Evolutionary conservation across 1,284 basidiomycete genomes (phyloP).

Genomic region (Cryptococcus amylolentus): DNA sequence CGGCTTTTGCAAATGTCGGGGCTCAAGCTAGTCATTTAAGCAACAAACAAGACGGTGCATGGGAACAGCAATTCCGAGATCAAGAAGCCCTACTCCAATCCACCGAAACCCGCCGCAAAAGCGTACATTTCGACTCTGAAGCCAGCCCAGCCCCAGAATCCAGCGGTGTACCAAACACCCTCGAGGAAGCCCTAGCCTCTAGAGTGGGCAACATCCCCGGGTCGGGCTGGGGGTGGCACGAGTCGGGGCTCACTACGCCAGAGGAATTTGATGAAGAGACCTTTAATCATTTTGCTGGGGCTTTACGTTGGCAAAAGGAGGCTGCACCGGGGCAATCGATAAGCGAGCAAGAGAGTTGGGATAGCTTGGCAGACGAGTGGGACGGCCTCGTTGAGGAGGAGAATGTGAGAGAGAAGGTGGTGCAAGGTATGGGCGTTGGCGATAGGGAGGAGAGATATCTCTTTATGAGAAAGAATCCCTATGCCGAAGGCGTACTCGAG

Average conservation of each 20-base stretch:
- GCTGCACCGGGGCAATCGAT: constrained; percentile 9
- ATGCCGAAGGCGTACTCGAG: constrained; percentile 44
- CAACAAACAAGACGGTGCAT: constrained; percentile 6
- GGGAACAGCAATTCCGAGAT: constrained; percentile 39
- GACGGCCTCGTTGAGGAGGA: constrained; percentile 56
- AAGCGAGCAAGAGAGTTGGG: constrained; percentile 53
- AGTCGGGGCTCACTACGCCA: constrained; percentile 32
- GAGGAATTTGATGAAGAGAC: constrained; percentile 32
- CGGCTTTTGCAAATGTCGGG: background rate
- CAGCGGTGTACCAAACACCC: constrained; percentile 35
- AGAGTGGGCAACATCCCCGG: constrained; percentile 38
- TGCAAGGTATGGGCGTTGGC: constrained; percentile 51
- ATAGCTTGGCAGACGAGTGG: constrained; percentile 73
- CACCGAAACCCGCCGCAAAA: constrained; percentile 30
- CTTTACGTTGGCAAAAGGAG: constrained; percentile 10
- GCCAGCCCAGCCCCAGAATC: background rate
- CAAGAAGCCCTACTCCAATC: constrained; percentile 32
- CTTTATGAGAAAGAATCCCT: constrained; percentile 80
- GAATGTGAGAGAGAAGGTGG: constrained; percentile 58
- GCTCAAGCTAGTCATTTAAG: background rate
- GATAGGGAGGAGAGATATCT: constrained; percentile 56
- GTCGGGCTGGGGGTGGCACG: constrained; percentile 43
- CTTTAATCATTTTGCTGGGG: constrained; percentile 36
- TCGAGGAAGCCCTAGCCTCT: constrained; percentile 51
- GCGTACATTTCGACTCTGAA: constrained; percentile 46